phyloP scores from a whole-genome alignment of 148 eudicot species.

The Limonium bicolor region DNA sequence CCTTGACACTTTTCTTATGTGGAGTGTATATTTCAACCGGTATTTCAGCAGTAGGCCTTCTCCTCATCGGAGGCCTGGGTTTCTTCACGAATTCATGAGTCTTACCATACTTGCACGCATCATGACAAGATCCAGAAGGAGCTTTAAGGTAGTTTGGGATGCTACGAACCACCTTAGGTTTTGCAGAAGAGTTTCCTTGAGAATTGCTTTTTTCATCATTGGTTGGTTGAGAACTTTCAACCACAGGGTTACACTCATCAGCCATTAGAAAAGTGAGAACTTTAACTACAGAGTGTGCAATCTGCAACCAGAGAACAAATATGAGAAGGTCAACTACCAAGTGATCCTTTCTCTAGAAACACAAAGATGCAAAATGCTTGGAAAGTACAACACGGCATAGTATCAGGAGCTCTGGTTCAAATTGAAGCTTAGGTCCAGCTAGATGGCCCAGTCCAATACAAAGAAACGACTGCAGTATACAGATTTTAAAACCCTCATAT shows the following conservation, averaged over 20 bases:
- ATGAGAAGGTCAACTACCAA: no score
- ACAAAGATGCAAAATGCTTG: no score
- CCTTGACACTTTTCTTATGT: slow-evolving; percentile 15
- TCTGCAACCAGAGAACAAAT: no score
- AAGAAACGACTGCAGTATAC: no score
- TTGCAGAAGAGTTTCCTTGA: slow-evolving; percentile 14
- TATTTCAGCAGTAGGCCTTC: slow-evolving; percentile 18
- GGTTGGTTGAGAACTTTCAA: background rate
- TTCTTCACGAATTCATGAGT: slow-evolving; percentile 29
- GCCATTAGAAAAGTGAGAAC: slow-evolving; percentile 8
- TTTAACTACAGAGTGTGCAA: no score
- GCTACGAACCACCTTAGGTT: slow-evolving; percentile 7
- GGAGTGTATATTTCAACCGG: slow-evolving; percentile 12
- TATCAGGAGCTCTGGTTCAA: no score
- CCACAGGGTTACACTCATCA: no score
- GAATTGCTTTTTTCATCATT: slow-evolving; percentile 13
- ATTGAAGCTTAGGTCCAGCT: no score
- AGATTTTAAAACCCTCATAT: no score
- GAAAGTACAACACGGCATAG: no score
- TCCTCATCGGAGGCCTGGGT: slow-evolving; percentile 15
- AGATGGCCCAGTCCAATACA: no score
- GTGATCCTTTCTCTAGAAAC: no score
- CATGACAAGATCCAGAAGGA: slow-evolving; percentile 85
- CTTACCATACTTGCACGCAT: slow-evolving; percentile 57
- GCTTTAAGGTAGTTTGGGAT: slow-evolving; percentile 68